A percentile compares a stretch with the other conserved stretches of the same genome.
Conservation (phyloP, 2,329 filamentous ascomycete genomes). For the Aspergillus ustus region DNA sequence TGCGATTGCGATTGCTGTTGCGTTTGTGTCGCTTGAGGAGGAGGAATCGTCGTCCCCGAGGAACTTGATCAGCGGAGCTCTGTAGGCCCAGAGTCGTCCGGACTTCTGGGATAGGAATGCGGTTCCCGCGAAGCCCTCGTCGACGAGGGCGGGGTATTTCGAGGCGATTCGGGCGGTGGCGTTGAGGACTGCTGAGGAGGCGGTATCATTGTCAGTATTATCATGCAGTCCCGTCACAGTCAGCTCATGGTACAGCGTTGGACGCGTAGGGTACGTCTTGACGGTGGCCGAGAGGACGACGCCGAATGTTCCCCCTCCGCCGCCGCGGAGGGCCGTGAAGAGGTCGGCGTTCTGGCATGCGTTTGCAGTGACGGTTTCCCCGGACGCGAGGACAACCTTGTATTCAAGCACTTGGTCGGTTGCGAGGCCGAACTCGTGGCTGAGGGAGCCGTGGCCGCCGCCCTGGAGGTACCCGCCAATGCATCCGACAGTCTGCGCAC, state of each 20-base stretch:
- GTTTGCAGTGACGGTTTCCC: conserved; percentile 40
- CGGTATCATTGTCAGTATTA: no score
- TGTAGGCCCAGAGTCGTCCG: conserved; percentile 10
- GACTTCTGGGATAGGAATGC: not conserved
- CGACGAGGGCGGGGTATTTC: conserved; percentile 15
- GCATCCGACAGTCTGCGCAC: conserved; percentile 23
- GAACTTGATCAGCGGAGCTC: conserved; percentile 12
- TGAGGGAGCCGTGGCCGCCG: conserved; percentile 48
- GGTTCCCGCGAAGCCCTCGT: conserved; percentile 21
- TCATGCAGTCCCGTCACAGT: conserved; percentile 1
- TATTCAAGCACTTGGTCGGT: conserved; percentile 52
- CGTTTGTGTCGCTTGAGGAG: no score
- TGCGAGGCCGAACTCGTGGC: conserved; percentile 48
- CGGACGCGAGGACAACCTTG: conserved; percentile 47
- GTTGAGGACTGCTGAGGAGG: not conserved
- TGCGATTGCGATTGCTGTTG: not conserved
- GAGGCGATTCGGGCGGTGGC: conserved; percentile 10
- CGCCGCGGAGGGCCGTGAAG: conserved; percentile 7
- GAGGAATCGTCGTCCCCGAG: conserved; percentile 14
- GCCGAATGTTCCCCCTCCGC: no score
- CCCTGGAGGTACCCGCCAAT: conserved; percentile 47
- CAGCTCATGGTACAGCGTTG: conserved; percentile 14
- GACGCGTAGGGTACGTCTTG: conserved; percentile 10
- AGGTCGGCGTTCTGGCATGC: conserved; percentile 38
- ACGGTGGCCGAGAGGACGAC: no score